Conservation (phyloP, 352 stramenopile genomes). For the Globisporangium okanoganense region DNA sequence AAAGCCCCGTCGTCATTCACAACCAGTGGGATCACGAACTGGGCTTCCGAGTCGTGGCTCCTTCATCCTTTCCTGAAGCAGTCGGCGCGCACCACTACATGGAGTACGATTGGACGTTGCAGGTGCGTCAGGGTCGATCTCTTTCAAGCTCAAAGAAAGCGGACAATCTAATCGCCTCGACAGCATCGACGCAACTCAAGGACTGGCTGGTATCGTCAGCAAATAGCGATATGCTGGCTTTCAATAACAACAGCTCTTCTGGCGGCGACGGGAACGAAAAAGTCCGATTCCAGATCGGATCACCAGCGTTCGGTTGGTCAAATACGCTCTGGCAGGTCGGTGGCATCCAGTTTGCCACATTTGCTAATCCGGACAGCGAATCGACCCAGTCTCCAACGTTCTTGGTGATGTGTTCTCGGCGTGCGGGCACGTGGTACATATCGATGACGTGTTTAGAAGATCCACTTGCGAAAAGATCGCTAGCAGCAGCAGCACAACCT, state of each 20-base stretch:
- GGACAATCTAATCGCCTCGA: not conserved
- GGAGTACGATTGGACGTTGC: conserved; percentile 72
- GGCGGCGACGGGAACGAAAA: conserved; percentile 13
- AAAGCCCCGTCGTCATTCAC: conserved; percentile 57
- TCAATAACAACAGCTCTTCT: not conserved
- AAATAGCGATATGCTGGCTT: conserved; percentile 7
- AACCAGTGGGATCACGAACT: conserved; percentile 58
- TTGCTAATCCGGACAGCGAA: conserved; percentile 20
- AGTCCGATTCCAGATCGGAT: conserved; percentile 67
- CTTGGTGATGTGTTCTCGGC: conserved; percentile 63
- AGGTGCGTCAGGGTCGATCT: conserved; percentile 17
- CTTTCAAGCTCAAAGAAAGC: not conserved
- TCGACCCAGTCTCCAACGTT: conserved; percentile 33
- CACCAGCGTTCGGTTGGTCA: conserved; percentile 61
- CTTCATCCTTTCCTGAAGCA: conserved; percentile 41
- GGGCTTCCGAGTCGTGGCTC: conserved; percentile 45
- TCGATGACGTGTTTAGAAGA: conserved; percentile 66
- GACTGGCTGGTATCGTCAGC: conserved; percentile 37
- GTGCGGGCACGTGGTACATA: conserved; percentile 68
- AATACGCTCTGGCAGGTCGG: conserved; percentile 77
- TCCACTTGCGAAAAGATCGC: conserved; percentile 16
- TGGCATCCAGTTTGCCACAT: conserved; percentile 81
- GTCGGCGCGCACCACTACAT: conserved; percentile 54
- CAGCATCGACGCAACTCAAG: conserved; percentile 9
- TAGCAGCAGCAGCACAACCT: conserved; percentile 7